Base-by-base conservation (phyloP, 129 eudicot genomes). In the Chrysanthemum makinoi region DNA sequence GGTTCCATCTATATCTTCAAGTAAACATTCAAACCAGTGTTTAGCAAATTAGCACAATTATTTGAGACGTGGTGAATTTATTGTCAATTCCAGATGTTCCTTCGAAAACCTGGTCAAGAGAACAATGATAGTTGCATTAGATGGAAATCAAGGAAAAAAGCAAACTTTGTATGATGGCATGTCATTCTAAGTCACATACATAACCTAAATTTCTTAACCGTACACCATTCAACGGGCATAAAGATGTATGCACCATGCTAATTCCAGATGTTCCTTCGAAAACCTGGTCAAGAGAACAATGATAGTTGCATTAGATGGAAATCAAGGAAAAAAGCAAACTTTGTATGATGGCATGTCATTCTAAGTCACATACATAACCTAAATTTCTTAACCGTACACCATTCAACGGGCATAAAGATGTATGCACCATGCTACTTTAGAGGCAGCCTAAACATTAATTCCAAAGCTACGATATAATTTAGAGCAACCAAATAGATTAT, bases 11-110 rank as follows among this genome's bases (percentile, higher is more conserved):
- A n/a, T n/a, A n/a, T n/a, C n/a, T n/a, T n/a, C n/a, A n/a, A n/a
- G n/a, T n/a, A n/a, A n/a, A n/a, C n/a, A n/a, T n/a, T n/a, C n/a
- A n/a, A n/a, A n/a, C n/a, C n/a, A n/a, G n/a, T n/a, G n/a, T n/a
- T n/a, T n/a, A n/a, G n/a, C n/a, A n/a, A n/a, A n/a, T n/a, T n/a
- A n/a, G n/a, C n/a, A n/a, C n/a, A n/a, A n/a, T n/a, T n/a, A n/a
- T n/a, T n/a, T n/a, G n/a, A n/a, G n/a, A n/a, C n/a, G 98, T 93
- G 46, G 96, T 93, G 72, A 79, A 89, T 73, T 93, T 93, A 75
- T 85, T 93, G 89, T 93, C 98, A 75, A 89, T 93, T 75, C 96
- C 98, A 71, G 98, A 93, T 43, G 98, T 93, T 71, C 98, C 98
- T 87, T 93, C 96, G 61, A 93, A 93, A 53, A 93, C 98, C 96